Conservation (phyloP, 2,329 filamentous ascomycete genomes). For the Trichoderma afroharzianum region DNA sequence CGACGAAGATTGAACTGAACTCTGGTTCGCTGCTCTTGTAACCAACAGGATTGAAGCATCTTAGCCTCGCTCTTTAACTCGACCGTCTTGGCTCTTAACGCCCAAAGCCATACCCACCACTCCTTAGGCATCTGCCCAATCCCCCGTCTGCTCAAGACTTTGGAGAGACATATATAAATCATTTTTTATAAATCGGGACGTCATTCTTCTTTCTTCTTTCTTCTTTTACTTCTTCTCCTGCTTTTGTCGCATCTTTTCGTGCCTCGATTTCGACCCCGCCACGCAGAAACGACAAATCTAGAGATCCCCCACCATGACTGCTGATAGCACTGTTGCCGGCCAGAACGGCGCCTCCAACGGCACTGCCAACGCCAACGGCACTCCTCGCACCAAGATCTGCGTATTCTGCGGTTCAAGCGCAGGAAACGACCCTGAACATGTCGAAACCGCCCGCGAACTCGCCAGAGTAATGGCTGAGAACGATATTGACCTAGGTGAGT, state of each 20-base stretch:
- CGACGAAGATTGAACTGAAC: not conserved
- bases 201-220: not conserved
- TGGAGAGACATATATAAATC: not conserved
- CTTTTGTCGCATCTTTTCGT: not conserved
- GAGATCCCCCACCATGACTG: slow-evolving; percentile 27
- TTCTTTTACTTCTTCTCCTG: not conserved
- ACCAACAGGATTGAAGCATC: not conserved
- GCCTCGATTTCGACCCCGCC: not conserved
- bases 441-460: slow-evolving; percentile 73
- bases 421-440: slow-evolving; percentile 69
- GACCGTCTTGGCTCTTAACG: not conserved
- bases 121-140: not conserved
- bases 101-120: not conserved
- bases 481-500: slow-evolving; percentile 69
- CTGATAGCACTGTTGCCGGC: slow-evolving; percentile 23
- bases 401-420: slow-evolving; percentile 88
- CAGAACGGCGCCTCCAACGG: slow-evolving; percentile 24
- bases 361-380: slow-evolving; percentile 20
- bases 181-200: not conserved
- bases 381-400: slow-evolving; percentile 65
- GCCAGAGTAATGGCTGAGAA: slow-evolving; percentile 69
- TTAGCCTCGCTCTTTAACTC: not conserved
- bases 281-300: not conserved
- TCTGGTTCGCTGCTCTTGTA: not conserved
- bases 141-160: not conserved